Evolutionary conservation across 306 rosid species (phyloP).

Genomic region (Glycine tomentella): DNA sequence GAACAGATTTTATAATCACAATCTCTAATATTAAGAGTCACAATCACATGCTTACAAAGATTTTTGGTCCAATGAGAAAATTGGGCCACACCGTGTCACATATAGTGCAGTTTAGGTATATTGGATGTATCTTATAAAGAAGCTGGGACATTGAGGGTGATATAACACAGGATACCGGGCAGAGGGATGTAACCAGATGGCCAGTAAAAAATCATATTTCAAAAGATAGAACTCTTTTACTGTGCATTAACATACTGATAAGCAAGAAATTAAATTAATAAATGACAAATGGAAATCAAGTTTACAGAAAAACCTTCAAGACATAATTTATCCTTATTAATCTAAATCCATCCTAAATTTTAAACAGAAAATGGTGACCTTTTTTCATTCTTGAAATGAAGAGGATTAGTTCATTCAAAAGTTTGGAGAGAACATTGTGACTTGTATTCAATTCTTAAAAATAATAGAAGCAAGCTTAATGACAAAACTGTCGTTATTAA

Average conservation of each 20-base stretch:
- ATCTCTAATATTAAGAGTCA: not conserved
- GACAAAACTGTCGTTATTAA: not conserved
- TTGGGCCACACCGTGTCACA: not conserved
- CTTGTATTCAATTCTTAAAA: constrained; percentile 7
- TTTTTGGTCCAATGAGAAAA: constrained; percentile 2
- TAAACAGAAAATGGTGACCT: not conserved
- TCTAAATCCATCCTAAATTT: not conserved
- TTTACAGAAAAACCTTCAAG: constrained; percentile 3
- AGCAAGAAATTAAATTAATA: not conserved
- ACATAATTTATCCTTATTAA: not conserved
- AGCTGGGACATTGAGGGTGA: not conserved
- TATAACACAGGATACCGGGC: not conserved
- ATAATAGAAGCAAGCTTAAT: not conserved
- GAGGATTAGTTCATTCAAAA: not conserved
- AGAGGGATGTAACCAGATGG: constrained; percentile 2
- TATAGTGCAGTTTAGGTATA: not conserved
- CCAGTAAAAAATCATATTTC: constrained; percentile 8
- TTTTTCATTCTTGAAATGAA: not conserved
- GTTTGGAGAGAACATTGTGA: constrained; percentile 24
- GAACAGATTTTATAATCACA: constrained; percentile 1
- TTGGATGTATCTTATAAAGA: constrained; percentile 18
- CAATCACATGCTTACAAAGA: not conserved
- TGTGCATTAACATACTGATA: not conserved
- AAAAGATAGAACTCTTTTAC: constrained; percentile 6
- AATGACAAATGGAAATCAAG: not conserved